A percentile compares a stretch with the other conserved stretches of the same genome.
phyloP scores from a whole-genome alignment of 768 basidiomycete genomes.

The Mycena olivaceomarginata region DNA sequence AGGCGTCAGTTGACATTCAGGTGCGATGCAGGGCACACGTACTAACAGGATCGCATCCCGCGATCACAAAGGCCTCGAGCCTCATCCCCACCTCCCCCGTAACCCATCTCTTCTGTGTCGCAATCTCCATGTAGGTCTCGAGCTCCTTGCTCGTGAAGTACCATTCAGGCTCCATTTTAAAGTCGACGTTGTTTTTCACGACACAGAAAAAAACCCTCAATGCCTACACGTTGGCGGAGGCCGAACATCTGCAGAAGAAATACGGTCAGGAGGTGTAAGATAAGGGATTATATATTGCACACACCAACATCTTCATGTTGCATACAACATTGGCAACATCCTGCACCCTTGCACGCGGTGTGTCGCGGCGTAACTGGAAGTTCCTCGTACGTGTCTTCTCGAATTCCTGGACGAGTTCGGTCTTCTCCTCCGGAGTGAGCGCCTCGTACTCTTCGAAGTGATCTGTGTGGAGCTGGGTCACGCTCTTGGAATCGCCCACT shows the following conservation, averaged over 20 bases:
- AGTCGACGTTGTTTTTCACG: constrained; percentile 37
- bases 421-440: neutral
- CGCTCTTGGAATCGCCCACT: neutral
- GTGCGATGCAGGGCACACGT: neutral
- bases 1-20: neutral
- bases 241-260: neutral
- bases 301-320: neutral
- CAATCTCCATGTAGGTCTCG: constrained; percentile 43
- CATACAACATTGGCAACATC: neutral
- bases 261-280: no score
- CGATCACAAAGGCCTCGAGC: constrained; percentile 40
- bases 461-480: neutral
- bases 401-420: neutral
- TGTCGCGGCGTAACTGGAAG: neutral
- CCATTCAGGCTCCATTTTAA: constrained; percentile 45
- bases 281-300: neutral
- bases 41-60: constrained; percentile 40
- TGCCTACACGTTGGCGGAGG: constrained; percentile 35
- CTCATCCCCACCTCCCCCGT: constrained; percentile 33
- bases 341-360: neutral
- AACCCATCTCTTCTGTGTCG: constrained; percentile 31
- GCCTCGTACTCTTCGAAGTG: neutral
- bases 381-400: neutral
- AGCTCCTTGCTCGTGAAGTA: constrained; percentile 44
- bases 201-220: constrained; percentile 32